phyloP scores from a whole-genome alignment of 129 eudicot species.

The Glebionis coronaria region DNA sequence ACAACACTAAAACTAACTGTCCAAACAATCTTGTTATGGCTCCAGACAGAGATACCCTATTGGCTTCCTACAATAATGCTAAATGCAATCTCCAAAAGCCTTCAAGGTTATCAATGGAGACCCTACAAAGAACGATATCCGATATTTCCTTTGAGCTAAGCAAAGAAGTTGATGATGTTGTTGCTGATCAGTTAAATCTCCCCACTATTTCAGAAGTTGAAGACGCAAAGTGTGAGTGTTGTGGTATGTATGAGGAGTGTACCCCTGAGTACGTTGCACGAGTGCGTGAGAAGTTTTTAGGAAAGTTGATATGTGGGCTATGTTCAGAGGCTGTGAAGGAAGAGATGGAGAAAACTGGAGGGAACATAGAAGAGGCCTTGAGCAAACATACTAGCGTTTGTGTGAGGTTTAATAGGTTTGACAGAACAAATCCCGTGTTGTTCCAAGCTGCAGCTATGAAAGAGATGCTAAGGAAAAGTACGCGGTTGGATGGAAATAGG shows the following conservation, averaged over 20 bases:
- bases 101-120: constrained; percentile 53
- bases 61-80: constrained; percentile 25
- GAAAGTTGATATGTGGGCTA: constrained; percentile 80
- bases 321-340: constrained; percentile 89
- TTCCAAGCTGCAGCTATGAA: constrained; percentile 85
- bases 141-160: constrained; percentile 65
- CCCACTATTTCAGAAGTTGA: constrained; percentile 77
- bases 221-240: constrained; percentile 92
- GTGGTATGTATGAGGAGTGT: constrained; percentile 92
- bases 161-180: constrained; percentile 41
- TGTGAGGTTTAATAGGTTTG: constrained; percentile 68
- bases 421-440: constrained; percentile 71
- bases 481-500: constrained; percentile 32
- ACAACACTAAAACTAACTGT: background rate
- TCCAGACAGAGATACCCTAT: constrained; percentile 40
- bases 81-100: constrained; percentile 42
- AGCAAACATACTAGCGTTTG: constrained; percentile 69
- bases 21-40: constrained; percentile 37
- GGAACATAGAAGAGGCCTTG: constrained; percentile 63
- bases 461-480: constrained; percentile 56
- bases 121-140: constrained; percentile 70
- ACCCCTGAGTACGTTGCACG: constrained; percentile 62
- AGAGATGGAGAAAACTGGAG: constrained; percentile 80
- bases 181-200: constrained; percentile 27
- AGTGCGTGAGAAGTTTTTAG: constrained; percentile 53